These are phyloP conservation scores for Myxozyma melibiosi DNA, from an alignment of 805 yeast species.

Conservation along the genomic window DNA sequence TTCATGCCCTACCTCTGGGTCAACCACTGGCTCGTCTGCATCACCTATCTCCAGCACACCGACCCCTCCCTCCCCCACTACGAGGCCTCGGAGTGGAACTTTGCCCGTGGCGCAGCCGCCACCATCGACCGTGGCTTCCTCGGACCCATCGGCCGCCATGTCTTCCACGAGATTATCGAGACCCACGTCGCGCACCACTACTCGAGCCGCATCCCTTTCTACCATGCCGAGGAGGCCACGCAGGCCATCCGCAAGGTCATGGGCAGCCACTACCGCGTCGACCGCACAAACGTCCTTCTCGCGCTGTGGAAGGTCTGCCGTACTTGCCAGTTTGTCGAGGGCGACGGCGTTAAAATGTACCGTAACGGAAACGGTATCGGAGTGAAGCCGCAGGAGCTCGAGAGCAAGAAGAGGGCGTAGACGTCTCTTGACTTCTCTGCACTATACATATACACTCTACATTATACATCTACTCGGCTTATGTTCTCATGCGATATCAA, in stretches of 20 bases:
- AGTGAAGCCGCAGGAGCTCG: slow-evolving; percentile 8
- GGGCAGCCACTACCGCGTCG: slow-evolving; percentile 75
- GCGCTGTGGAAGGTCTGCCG: slow-evolving; percentile 60
- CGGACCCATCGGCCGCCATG: slow-evolving; percentile 74
- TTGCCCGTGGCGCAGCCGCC: slow-evolving; percentile 85
- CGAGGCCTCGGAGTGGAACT: slow-evolving; percentile 70
- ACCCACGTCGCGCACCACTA: slow-evolving; percentile 89
- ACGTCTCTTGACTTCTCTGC: neutral
- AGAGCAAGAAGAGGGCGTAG: slow-evolving; percentile 19
- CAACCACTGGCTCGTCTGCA: slow-evolving; percentile 88
- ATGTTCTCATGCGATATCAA: no score
- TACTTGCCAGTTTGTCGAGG: slow-evolving; percentile 72
- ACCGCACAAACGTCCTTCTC: slow-evolving; percentile 73
- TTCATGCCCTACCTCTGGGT: slow-evolving; percentile 75
- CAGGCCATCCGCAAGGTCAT: slow-evolving; percentile 78
- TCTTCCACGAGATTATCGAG: slow-evolving; percentile 87
- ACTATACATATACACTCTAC: no score
- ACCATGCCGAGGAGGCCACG: slow-evolving; percentile 58
- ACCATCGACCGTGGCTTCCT: slow-evolving; percentile 77
- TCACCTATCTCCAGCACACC: slow-evolving; percentile 82
- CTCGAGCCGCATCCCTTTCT: slow-evolving; percentile 82
- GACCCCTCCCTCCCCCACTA: slow-evolving; percentile 81
- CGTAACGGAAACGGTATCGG: slow-evolving; percentile 72
- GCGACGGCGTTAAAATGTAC: slow-evolving; percentile 70
- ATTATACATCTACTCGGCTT: no score